Conservation (phyloP, 371 early-diverging fungal genomes). For the Thermomucor indicae-seudaticae region DNA sequence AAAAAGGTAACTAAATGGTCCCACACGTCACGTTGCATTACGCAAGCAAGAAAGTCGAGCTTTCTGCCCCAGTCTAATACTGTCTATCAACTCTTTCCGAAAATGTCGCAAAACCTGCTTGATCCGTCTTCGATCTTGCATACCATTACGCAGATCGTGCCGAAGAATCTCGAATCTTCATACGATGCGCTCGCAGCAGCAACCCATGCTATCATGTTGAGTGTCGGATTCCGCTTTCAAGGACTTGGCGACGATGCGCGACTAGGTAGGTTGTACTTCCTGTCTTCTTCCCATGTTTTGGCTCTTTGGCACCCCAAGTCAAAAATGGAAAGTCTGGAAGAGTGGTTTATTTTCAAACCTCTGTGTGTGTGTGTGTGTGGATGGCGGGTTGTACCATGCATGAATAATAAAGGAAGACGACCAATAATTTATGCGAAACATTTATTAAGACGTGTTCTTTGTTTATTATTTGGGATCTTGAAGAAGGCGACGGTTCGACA, state of each 20-base stretch:
- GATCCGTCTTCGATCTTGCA: constrained; percentile 41
- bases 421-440: too few species aligned
- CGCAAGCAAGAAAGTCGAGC: too few species aligned
- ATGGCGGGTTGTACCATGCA: background rate
- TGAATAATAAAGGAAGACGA: too few species aligned
- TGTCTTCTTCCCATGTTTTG: too few species aligned
- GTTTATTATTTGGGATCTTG: too few species aligned
- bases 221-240: constrained; percentile 55
- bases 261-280: constrained; percentile 40
- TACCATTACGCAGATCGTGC: constrained; percentile 11
- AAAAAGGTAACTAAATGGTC: too few species aligned
- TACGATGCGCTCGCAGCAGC: constrained; percentile 57
- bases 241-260: constrained; percentile 63
- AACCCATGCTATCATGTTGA: constrained; percentile 56
- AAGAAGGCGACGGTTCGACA: constrained; percentile 33
- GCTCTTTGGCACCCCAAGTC: background rate
- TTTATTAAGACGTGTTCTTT: too few species aligned
- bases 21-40: too few species aligned
- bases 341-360: constrained; percentile 3
- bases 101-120: too few species aligned
- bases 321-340: background rate
- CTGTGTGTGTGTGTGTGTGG: background rate
- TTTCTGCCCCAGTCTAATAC: too few species aligned
- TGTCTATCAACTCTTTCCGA: too few species aligned
- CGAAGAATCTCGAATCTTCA: constrained; percentile 27